Conservation (phyloP, 139 green algal genomes). For the Deuterostichococcus epilithicus region DNA sequence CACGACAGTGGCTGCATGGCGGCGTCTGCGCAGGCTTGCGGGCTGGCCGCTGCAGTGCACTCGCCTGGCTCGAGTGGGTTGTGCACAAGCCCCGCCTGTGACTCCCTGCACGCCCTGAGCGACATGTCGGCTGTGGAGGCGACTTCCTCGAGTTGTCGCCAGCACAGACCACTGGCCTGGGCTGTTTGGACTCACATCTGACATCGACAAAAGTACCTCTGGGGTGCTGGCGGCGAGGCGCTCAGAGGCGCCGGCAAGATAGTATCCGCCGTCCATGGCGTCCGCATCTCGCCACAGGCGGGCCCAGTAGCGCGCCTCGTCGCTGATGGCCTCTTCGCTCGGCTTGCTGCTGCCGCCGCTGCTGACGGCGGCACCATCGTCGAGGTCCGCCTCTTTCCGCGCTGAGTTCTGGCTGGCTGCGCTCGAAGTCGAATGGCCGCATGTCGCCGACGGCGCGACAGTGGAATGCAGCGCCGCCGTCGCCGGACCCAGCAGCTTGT, state of each 20-base stretch:
- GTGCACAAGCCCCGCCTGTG: too few species aligned
- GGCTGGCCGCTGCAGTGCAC: too few species aligned
- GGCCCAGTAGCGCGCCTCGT: conserved; percentile 8
- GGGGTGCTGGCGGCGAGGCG: not conserved
- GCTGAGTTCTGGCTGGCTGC: not conserved
- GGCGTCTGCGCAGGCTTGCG: too few species aligned
- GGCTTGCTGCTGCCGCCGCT: too few species aligned
- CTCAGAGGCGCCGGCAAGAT: not conserved
- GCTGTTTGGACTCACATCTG: not conserved
- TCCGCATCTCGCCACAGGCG: not conserved
- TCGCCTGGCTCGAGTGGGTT: too few species aligned
- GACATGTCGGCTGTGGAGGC: too few species aligned
- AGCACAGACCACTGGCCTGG: not conserved
- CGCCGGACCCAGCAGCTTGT: conserved; percentile 1
- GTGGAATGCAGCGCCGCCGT: conserved; percentile 11
- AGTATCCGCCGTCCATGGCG: conserved; percentile 7
- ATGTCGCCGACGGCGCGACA: not conserved
- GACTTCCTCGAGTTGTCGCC: not conserved
- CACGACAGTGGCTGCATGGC: not conserved
- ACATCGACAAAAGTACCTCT: not conserved
- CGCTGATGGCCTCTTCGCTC: too few species aligned
- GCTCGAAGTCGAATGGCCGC: not conserved
- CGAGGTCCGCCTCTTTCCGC: too few species aligned
- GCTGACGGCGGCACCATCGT: too few species aligned
- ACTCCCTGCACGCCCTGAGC: not conserved